Conservation (phyloP, 306 rosid species). For the Trifolium fragiferum region DNA sequence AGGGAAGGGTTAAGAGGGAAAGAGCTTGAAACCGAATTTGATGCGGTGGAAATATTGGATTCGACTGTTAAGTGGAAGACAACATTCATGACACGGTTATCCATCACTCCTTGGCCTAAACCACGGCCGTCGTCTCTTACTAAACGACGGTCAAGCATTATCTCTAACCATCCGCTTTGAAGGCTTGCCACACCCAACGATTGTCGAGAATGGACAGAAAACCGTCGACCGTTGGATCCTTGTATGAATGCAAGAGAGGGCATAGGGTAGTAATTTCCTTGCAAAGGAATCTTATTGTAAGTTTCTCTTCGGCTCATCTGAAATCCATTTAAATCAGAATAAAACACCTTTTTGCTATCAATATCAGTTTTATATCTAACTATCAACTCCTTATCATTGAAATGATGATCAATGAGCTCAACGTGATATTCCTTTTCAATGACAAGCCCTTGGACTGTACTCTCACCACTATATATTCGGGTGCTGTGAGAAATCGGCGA, state of each 20-base stretch:
- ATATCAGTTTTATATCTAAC: conserved; percentile 83
- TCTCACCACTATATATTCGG: conserved; percentile 73
- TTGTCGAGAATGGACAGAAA: conserved; percentile 90
- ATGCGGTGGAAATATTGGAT: conserved; percentile 63
- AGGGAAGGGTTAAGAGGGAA: conserved; percentile 79
- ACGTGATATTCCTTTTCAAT: conserved; percentile 98
- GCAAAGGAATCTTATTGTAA: conserved; percentile 89
- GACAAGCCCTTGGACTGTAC: conserved; percentile 68
- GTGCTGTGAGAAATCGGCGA: conserved; percentile 92
- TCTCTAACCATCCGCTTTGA: conserved; percentile 89
- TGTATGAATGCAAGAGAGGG: conserved; percentile 91
- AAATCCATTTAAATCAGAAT: conserved; percentile 92
- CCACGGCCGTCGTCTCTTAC: conserved; percentile 94
- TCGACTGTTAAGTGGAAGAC: conserved; percentile 83
- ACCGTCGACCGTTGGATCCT: conserved; percentile 78
- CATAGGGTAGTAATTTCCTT: conserved; percentile 97
- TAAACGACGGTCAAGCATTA: conserved; percentile 97
- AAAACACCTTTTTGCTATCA: conserved; percentile 76
- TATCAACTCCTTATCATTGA: conserved; percentile 85
- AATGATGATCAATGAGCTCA: conserved; percentile 69
- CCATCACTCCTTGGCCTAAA: conserved; percentile 96
- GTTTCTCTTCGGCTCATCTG: conserved; percentile 98
- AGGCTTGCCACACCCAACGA: conserved; percentile 95
- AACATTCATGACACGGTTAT: conserved; percentile 83
- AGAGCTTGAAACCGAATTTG: conserved; percentile 59